A percentile compares a stretch with the other conserved stretches of the same genome.
Conservation (phyloP, 108 stramenopile species). For the Cyclotella atomus region DNA sequence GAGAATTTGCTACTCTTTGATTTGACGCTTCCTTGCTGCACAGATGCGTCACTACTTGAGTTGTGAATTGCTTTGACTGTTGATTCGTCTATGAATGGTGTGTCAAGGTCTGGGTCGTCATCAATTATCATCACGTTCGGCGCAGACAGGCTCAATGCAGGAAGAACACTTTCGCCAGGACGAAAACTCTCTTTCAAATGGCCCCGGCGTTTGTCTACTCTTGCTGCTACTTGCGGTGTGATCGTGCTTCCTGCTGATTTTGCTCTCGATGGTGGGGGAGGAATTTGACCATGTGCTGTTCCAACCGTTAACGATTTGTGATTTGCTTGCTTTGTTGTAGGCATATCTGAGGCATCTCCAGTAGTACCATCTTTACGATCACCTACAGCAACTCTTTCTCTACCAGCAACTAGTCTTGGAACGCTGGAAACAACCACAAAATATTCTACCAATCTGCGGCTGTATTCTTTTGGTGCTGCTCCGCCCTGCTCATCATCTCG, state of each 20-base stretch:
- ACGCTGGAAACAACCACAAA: conserved; percentile 80
- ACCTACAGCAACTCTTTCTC: not conserved
- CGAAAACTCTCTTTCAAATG: conserved; percentile 21
- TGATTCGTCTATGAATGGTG: not conserved
- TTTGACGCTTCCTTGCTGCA: not conserved
- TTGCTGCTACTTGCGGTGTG: conserved; percentile 29
- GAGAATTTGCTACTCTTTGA: conserved; percentile 1
- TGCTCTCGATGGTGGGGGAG: conserved; percentile 7
- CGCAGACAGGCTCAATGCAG: not conserved
- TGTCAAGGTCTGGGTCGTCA: not conserved
- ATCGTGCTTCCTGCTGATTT: not conserved
- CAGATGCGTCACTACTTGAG: not conserved
- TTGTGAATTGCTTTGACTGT: not conserved
- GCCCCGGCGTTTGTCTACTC: conserved; percentile 38
- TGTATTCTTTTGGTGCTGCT: conserved; percentile 26
- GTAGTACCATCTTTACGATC: not conserved
- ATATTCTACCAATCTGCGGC: conserved; percentile 84
- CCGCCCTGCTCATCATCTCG: conserved; percentile 8
- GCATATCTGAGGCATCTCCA: not conserved
- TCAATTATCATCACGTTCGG: not conserved
- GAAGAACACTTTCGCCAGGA: conserved; percentile 18
- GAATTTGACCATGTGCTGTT: not conserved
- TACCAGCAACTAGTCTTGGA: conserved; percentile 12
- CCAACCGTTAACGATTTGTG: not conserved
- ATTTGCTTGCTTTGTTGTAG: not conserved